phyloP scores from a whole-genome alignment of 306 rosid species.

The Vigna angularis region DNA sequence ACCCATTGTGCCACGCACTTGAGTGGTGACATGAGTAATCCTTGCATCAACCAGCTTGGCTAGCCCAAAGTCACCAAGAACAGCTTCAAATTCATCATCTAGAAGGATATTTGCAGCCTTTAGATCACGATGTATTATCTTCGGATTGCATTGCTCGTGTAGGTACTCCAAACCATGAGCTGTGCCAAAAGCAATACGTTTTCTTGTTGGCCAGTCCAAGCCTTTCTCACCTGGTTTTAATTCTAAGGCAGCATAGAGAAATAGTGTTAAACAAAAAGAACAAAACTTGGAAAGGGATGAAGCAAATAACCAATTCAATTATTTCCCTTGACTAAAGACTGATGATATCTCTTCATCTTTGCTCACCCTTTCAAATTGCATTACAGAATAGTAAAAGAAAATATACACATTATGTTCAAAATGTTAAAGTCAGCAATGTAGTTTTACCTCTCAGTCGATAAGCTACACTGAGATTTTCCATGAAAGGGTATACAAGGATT shows the following conservation, averaged over 20 bases:
- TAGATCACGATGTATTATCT: constrained; percentile 91
- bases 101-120: constrained; percentile 95
- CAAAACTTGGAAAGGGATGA: not conserved
- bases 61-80: constrained; percentile 92
- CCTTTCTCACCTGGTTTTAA: constrained; percentile 59
- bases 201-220: constrained; percentile 60
- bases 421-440: constrained; percentile 24
- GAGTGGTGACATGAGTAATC: constrained; percentile 92
- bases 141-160: constrained; percentile 90
- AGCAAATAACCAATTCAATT: constrained; percentile 1
- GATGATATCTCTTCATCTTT: not conserved
- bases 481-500: constrained; percentile 96
- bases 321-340: not conserved
- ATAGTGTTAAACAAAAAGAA: constrained; percentile 27
- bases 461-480: constrained; percentile 94
- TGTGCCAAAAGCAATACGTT: constrained; percentile 59
- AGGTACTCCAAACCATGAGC: constrained; percentile 81
- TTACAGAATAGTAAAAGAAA: not conserved
- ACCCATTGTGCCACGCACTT: constrained; percentile 96
- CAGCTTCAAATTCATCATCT: constrained; percentile 86
- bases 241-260: constrained; percentile 41
- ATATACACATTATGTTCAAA: not conserved
- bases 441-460: constrained; percentile 80
- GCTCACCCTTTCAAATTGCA: constrained; percentile 4
- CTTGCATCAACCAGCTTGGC: constrained; percentile 80